Evolutionary conservation across 169 alveolate species (phyloP), one percentile per base, ranked within the genome.

Genomic region (Plasmodium vivax): DNA sequence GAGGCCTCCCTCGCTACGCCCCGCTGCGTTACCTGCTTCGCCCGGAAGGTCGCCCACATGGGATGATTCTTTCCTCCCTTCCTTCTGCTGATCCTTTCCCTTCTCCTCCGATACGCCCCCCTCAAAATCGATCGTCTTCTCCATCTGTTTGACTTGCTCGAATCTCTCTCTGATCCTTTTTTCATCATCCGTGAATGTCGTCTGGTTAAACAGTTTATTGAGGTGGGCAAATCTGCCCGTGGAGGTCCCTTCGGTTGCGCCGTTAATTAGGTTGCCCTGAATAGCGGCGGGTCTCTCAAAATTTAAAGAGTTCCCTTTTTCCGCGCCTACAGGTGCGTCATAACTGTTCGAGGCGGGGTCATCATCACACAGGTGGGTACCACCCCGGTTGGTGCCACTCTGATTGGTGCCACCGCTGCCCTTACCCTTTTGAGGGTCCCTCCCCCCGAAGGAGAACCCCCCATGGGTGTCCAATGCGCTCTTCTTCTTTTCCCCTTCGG

Each of bases 81-180:
- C 81, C 6, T 83, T 83, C 68, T 75, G 38, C 45, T 19, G 32
- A 9, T 82, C 62, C 38, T 30, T 23, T 8, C 27, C 73, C 38
- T 82, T 27, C 38, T 30, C 75, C 23, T 30, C 80, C 10, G 34
- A 62, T 19, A 41, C 27, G 8, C 74, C 51, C 6, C 58, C 34
- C 32, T 88, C 58, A 36, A 43, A 79, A 19, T 41, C 54, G 74
- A 88, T 79, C 36, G 79, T 14, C 27, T 80, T 88, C 51, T 71
- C 82, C 47, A 88, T 79, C n/a, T 56, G 47, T 88, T 74, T 80
- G 36, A 88, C 36, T 88, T 88, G 43, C 56, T 79, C 84, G 51
- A 88, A 88, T 16, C 47, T 77, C n/a, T 88, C 94, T 34, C 83
- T 88, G 16, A 88, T 88, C 47, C 45, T 71, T 51, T 79, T 79